These are phyloP conservation scores for Penicillium lagena DNA, from an alignment of 495 filamentous ascomycete genomes.

Conservation along the genomic window DNA sequence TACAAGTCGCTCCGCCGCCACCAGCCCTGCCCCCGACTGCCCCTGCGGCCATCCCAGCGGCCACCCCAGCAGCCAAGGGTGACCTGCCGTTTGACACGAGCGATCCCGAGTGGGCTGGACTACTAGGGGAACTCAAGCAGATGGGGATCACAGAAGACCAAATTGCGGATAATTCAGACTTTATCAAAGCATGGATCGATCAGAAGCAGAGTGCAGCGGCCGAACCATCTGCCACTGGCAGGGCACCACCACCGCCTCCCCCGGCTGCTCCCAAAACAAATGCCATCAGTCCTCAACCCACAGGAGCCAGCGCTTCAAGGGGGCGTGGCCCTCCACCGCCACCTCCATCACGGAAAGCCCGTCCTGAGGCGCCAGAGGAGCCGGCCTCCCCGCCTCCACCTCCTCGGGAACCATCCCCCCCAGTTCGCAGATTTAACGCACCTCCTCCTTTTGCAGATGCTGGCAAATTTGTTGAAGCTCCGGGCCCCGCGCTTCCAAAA, in stretches of 20 bases:
- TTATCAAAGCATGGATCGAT: constrained; percentile 87
- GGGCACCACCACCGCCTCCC: constrained; percentile 51
- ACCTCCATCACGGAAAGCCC: constrained; percentile 67
- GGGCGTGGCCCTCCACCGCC: constrained; percentile 76
- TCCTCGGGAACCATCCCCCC: constrained; percentile 46
- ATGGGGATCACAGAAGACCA: constrained; percentile 93
- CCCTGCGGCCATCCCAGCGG: constrained; percentile 32
- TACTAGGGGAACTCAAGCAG: constrained; percentile 71
- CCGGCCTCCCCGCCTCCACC: constrained; percentile 45
- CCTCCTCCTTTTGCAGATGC: constrained; percentile 83
- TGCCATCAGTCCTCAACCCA: constrained; percentile 62
- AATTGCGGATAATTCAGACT: constrained; percentile 87
- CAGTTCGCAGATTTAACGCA: constrained; percentile 58
- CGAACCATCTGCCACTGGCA: constrained; percentile 24
- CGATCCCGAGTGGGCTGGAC: constrained; percentile 77
- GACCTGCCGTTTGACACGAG: constrained; percentile 69
- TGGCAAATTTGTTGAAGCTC: constrained; percentile 65
- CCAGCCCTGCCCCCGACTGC: constrained; percentile 17
- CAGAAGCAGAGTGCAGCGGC: constrained; percentile 59
- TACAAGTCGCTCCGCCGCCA: constrained; percentile 44
- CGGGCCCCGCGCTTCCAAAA: constrained; percentile 42
- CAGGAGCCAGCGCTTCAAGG: constrained; percentile 54
- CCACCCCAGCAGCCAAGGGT: constrained; percentile 34
- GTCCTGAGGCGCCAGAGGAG: constrained; percentile 45
- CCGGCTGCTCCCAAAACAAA: constrained; percentile 42